These are phyloP conservation scores for Ophiocordyceps robertsii DNA, from an alignment of 2,329 filamentous ascomycete genomes.

Conservation along the genomic window DNA sequence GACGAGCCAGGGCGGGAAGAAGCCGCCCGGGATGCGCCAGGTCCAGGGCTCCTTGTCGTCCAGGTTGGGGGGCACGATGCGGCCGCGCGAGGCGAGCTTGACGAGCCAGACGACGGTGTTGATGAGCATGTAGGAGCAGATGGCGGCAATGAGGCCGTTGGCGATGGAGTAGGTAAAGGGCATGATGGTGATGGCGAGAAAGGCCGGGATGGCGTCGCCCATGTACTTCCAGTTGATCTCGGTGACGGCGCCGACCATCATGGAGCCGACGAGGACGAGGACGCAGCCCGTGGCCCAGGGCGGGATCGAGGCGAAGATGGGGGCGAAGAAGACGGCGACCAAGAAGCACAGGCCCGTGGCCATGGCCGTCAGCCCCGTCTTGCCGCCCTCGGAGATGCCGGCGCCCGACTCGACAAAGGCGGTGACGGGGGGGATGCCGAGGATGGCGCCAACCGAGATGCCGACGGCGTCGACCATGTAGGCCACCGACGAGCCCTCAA, in stretches of 20 bases:
- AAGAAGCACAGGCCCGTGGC: slow-evolving; percentile 72
- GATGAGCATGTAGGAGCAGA: slow-evolving; percentile 63
- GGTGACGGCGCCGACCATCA: slow-evolving; percentile 67
- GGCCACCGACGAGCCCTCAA: slow-evolving; percentile 71
- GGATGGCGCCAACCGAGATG: slow-evolving; percentile 67
- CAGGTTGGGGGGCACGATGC: slow-evolving; percentile 62
- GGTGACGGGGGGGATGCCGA: slow-evolving; percentile 70
- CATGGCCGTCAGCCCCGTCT: slow-evolving; percentile 74
- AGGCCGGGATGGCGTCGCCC: slow-evolving; percentile 73
- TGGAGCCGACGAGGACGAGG: slow-evolving; percentile 73
- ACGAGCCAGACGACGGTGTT: slow-evolving; percentile 60
- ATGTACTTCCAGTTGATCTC: slow-evolving; percentile 86
- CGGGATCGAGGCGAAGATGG: slow-evolving; percentile 80
- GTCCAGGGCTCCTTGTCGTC: slow-evolving; percentile 70
- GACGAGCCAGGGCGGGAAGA: slow-evolving; percentile 61
- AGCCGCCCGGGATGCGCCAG: slow-evolving; percentile 59
- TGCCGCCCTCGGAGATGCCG: slow-evolving; percentile 76
- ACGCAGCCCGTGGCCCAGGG: slow-evolving; percentile 83
- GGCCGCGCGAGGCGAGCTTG: slow-evolving; percentile 51
- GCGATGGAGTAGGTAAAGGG: slow-evolving; percentile 84
- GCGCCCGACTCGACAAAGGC: slow-evolving; percentile 84
- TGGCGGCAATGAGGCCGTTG: slow-evolving; percentile 71
- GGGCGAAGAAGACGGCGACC: slow-evolving; percentile 77
- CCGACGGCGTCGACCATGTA: slow-evolving; percentile 70
- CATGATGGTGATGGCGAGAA: slow-evolving; percentile 75